Evolutionary conservation across 306 rosid genomes (phyloP), one percentile per base, ranked within the genome.

Genomic region (Lathyrus aphaca): DNA sequence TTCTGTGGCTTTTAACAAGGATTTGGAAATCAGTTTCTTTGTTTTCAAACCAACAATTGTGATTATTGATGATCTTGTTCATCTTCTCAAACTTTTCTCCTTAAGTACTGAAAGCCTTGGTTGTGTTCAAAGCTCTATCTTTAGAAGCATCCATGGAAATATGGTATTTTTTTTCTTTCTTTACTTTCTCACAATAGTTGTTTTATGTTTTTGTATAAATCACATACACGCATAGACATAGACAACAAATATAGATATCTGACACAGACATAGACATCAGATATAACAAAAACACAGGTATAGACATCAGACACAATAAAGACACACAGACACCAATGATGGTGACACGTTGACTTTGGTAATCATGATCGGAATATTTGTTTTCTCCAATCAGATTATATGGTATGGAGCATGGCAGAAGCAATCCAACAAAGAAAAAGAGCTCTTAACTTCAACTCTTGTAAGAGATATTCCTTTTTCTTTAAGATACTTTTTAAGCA

Each of bases 141-240:
- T 89, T 55, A 89, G 89, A 73, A 92, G 96, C 90, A 86, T 92
- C 84, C 96, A 92, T 86, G 96, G 96, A 76, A 92, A 86, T 71
- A 76, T 67, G 90, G 97, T 89, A 75, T 58, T 29, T 29, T 43
- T 44, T 64, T 53, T 3, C 19, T 18, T 16, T 2, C 14, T 73
- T 49, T 48, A 38, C 29, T 38, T 10, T 39, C 53, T 49, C 49
- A 25, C 21, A 42, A 13, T 10, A 64, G 27, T 29, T 61, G 15
- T 32, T 23, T 2, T 44, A 8, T 65, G 35, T 17, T 35, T 1
- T 7, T 32, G 8, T 1, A 32, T 32, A 1, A 5, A 35, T 6
- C 10, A 35, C 29, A 3, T 3, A 23, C 25, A 23, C 2, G 5
- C 37, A 32, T 1, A 0, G 8, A 32, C 38, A 32, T n/a, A n/a